Conservation (phyloP, 225 moss, liverwort and hornwort genomes). For the Polytrichum commune region DNA sequence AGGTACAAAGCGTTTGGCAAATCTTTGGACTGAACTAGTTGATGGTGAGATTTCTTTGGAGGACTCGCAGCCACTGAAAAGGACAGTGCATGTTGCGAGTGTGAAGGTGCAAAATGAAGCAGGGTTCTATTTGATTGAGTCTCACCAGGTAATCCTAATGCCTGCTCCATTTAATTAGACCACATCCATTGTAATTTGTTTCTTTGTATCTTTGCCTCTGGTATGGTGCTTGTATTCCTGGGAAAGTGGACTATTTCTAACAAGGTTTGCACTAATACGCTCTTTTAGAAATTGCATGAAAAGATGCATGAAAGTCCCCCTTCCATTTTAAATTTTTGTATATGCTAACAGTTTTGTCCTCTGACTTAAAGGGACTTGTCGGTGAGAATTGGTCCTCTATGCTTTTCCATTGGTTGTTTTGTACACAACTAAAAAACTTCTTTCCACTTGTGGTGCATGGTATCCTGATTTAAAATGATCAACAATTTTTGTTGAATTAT, state of each 20-base stretch:
- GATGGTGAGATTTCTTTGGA: constrained; percentile 80
- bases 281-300: neutral
- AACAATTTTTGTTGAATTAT: neutral
- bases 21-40: constrained; percentile 80
- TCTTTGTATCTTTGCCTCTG: too few relatives aligned
- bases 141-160: constrained; percentile 50
- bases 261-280: neutral
- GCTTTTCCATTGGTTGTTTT: too few relatives aligned
- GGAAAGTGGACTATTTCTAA: too few relatives aligned
- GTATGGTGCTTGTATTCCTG: too few relatives aligned
- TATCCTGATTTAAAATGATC: neutral
- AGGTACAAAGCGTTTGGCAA: constrained; percentile 64
- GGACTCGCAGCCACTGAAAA: constrained; percentile 67
- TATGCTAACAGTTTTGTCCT: neutral
- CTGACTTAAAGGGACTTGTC: too few relatives aligned
- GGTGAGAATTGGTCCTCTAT: too few relatives aligned
- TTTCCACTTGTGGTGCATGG: neutral
- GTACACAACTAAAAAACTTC: too few relatives aligned
- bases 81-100: constrained; percentile 74
- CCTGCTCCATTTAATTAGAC: too few relatives aligned
- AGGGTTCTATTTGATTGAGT: constrained; percentile 66
- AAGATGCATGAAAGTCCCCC: neutral
- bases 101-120: constrained; percentile 74
- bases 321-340: neutral
- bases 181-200: too few relatives aligned